Evolutionary conservation across 177 flowering plant species (phyloP), one percentile per base, ranked within the genome.

Genomic region (Vitis hybrid): DNA sequence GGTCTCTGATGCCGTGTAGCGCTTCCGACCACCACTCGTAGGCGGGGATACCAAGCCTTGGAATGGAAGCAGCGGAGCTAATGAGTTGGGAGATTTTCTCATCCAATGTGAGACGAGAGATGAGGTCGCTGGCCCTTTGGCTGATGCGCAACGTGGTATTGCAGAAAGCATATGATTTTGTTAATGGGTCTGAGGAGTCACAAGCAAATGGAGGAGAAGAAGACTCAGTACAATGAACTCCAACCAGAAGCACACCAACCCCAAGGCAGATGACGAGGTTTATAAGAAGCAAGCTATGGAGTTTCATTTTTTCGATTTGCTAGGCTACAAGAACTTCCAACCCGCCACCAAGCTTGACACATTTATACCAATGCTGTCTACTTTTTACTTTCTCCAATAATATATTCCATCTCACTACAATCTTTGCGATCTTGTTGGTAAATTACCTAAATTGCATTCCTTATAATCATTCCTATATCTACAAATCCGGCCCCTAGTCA

Each of bases 1-100:
- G 91, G 6, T 51, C 77, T 21, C 49, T 19, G 60, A 94, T 90
- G 30, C 98, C 99, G 74, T 93, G 98, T 19, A 93, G 71, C 1
- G 99, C 82, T 74, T 95, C 99, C 5, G 97, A 90, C 99, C 99
- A 95, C 99, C 99, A 95, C 74, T 93, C 77, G 73, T 88, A 94
- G 30, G 78, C 78, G n/a, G 98, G 95, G 75, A 92, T 78, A 17
- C 94, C 89, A 30, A 94, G 94, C 19, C 98, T 73, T 1, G 91
- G 87, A 54, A 94, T 87, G 3, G 85, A 60, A 1, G 90, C 78
- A 3, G 93, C 91, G 13, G 84, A n/a, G 85, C 84, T 83, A 7
- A 85, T 89, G 12, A 91, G 94, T 61, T 92, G 97, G 17, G 88
- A 67, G 26, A 94, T 77, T 56, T 92, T 92, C 78, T 92, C 98